Percentiles rank a stretch among this genome's conserved stretches.
phyloP scores from a whole-genome alignment of 495 filamentous ascomycete species.

The Apiosordaria backusii region DNA sequence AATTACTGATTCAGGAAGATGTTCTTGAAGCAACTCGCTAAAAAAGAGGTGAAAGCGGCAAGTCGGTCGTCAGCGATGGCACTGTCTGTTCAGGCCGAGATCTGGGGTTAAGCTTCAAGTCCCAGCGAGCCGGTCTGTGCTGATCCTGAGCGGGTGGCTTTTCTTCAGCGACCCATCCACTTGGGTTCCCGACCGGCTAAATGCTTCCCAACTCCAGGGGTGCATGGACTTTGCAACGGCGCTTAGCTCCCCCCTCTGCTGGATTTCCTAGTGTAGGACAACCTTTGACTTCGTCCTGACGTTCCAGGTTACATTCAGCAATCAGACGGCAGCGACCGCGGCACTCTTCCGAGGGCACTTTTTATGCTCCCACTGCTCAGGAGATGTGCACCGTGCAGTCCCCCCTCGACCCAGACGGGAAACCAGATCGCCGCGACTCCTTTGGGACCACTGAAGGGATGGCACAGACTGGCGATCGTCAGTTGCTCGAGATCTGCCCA shows the following conservation, averaged over 20 bases:
- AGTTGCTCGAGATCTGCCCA: conserved; percentile 1
- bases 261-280: background rate
- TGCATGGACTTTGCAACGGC: conserved; percentile 25
- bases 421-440: conserved; percentile 5
- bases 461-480: conserved; percentile 14
- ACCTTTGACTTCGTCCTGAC: background rate
- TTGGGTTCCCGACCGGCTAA: conserved; percentile 36
- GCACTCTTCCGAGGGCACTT: conserved; percentile 16
- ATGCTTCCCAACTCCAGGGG: conserved; percentile 22
- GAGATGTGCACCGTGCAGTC: no score
- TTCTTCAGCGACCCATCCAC: conserved; percentile 29
- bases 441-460: background rate
- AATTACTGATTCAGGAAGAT: conserved; percentile 1
- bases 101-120: conserved; percentile 9
- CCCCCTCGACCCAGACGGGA: conserved; percentile 10
- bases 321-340: conserved; percentile 12
- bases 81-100: background rate
- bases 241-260: conserved; percentile 21
- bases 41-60: conserved; percentile 1
- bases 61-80: conserved; percentile 6
- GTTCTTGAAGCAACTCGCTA: conserved; percentile 18
- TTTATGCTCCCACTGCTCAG: conserved; percentile 3
- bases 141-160: conserved; percentile 39
- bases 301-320: conserved; percentile 18
- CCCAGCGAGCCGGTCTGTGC: conserved; percentile 30